phyloP scores from a whole-genome alignment of 1,139 yeast genomes.

The Nakaseomyces uthaithaninus region DNA sequence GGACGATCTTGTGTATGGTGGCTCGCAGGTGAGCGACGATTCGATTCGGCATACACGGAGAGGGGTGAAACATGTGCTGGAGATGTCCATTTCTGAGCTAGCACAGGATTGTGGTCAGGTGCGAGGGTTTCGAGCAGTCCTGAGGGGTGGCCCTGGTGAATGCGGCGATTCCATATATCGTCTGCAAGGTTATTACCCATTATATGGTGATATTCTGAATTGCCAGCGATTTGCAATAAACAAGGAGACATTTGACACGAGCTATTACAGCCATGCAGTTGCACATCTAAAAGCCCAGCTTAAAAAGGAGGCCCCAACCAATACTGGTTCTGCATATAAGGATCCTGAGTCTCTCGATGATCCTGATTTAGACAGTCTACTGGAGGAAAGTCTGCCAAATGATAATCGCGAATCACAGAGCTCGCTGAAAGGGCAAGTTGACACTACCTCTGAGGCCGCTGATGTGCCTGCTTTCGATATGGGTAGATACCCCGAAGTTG shows the following conservation, averaged over 20 bases:
- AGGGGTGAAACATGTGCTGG: not conserved
- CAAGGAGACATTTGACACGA: not conserved
- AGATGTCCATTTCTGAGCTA: not conserved
- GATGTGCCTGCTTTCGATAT: not conserved
- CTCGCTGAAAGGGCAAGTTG: no score
- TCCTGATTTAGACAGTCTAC: slow-evolving; percentile 2
- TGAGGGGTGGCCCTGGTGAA: not conserved
- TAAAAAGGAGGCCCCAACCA: not conserved
- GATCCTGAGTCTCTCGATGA: slow-evolving; percentile 7
- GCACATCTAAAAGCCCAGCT: not conserved
- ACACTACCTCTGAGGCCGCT: not conserved
- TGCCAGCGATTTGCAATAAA: not conserved
- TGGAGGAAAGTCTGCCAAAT: slow-evolving; percentile 1
- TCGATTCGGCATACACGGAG: not conserved
- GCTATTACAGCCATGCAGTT: not conserved
- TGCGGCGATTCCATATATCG: not conserved
- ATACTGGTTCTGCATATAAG: not conserved
- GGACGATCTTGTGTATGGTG: not conserved
- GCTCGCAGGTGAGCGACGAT: not conserved
- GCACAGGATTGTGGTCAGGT: not conserved
- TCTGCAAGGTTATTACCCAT: slow-evolving; percentile 1
- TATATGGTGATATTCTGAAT: not conserved
- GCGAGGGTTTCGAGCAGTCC: not conserved
- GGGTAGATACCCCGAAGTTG: not conserved
- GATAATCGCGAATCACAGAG: no score